phyloP scores from a whole-genome alignment of 1,284 basidiomycete species.

The Porodaedalea pini region DNA sequence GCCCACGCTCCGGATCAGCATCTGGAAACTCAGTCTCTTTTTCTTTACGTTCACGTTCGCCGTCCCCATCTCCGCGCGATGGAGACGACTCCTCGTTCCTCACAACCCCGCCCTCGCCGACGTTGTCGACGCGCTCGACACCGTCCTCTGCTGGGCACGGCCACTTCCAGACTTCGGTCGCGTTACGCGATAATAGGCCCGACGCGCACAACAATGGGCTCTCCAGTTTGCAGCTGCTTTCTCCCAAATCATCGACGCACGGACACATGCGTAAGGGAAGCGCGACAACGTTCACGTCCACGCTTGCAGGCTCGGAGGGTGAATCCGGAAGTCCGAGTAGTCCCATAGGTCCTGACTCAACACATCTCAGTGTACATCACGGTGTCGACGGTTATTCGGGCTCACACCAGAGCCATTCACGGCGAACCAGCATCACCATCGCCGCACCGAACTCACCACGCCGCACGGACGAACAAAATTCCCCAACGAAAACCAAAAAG shows the following conservation, averaged over 20 bases:
- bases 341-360: background rate
- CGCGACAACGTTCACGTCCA: constrained; percentile 27
- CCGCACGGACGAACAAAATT: background rate
- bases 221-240: constrained; percentile 54
- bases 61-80: constrained; percentile 12
- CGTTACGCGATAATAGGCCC: constrained; percentile 69
- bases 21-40: constrained; percentile 14
- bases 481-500: background rate
- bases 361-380: background rate
- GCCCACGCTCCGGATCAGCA: constrained; percentile 14
- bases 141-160: constrained; percentile 26
- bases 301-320: constrained; percentile 11
- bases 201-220: constrained; percentile 49
- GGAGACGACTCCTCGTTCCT: constrained; percentile 26
- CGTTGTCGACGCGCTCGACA: constrained; percentile 60
- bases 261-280: constrained; percentile 36
- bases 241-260: constrained; percentile 34
- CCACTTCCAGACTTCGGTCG: constrained; percentile 55
- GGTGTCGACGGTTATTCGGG: constrained; percentile 7
- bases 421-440: constrained; percentile 21
- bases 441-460: constrained; percentile 10
- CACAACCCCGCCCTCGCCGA: constrained; percentile 63
- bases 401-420: constrained; percentile 8
- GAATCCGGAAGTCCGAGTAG: constrained; percentile 10
- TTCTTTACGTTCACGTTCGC: constrained; percentile 10